Conservation (phyloP, 495 filamentous ascomycete species). For the Tuber melanosporum region DNA sequence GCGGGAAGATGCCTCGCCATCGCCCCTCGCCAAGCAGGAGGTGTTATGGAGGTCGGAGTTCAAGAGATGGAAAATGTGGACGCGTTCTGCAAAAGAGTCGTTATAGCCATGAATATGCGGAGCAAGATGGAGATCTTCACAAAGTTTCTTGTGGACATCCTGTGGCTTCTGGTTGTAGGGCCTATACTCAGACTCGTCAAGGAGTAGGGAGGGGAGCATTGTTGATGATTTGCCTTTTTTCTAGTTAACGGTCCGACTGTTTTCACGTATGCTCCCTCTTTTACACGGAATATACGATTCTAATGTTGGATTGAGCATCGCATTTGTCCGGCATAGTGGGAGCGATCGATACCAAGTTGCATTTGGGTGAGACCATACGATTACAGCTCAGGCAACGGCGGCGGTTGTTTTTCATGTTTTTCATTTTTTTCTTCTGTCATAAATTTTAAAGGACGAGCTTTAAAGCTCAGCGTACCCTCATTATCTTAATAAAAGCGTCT, state of each 20-base stretch:
- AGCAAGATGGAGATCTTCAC: constrained; percentile 9
- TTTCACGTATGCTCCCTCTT: not conserved
- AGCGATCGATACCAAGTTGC: not conserved
- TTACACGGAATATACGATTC: not conserved
- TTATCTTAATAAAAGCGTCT: not conserved
- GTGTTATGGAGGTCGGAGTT: constrained; percentile 31
- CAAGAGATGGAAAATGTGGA: constrained; percentile 34
- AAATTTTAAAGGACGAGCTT: not conserved
- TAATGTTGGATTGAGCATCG: not conserved
- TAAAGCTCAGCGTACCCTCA: not conserved
- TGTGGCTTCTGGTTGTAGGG: constrained; percentile 21
- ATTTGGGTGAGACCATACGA: not conserved
- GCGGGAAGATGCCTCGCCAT: constrained; percentile 29
- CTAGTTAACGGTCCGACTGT: not conserved
- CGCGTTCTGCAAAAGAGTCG: constrained; percentile 32
- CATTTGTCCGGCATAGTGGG: not conserved
- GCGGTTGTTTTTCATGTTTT: not conserved
- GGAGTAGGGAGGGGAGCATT: constrained; percentile 4
- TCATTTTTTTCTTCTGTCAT: not conserved
- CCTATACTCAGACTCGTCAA: constrained; percentile 17
- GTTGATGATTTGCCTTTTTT: not conserved
- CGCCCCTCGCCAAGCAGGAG: constrained; percentile 26
- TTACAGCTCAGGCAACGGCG: not conserved
- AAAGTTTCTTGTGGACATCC: constrained; percentile 16
- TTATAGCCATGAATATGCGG: constrained; percentile 32